Evolutionary conservation across 257 asterid genomes (phyloP).

Genomic region (Solanum clarkiae): DNA sequence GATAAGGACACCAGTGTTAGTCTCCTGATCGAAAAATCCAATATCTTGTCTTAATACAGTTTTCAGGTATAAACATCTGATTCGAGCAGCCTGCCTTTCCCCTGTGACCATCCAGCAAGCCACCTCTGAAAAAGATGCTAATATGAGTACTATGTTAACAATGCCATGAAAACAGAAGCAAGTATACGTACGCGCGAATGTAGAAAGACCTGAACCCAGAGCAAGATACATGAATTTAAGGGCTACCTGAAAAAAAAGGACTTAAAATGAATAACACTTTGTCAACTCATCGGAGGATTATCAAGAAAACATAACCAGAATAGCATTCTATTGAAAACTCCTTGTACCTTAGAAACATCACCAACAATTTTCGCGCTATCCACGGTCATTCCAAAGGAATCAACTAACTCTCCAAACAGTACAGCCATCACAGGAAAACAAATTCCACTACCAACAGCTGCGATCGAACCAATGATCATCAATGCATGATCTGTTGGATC

Average conservation of each 20-base stretch:
- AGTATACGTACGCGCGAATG: slow-evolving; percentile 48
- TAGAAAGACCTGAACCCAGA: slow-evolving; percentile 49
- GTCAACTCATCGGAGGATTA: background rate
- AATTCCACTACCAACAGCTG: slow-evolving; percentile 61
- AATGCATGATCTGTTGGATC: slow-evolving; percentile 43
- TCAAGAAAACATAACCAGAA: background rate
- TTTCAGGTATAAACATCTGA: slow-evolving; percentile 46
- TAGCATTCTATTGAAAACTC: background rate
- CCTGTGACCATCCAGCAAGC: slow-evolving; percentile 87
- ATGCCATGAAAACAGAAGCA: background rate
- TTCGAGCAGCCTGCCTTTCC: slow-evolving; percentile 80
- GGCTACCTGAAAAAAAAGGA: slow-evolving; percentile 24
- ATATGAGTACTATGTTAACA: background rate
- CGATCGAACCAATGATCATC: slow-evolving; percentile 53
- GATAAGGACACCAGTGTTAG: slow-evolving; percentile 65
- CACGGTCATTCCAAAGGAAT: slow-evolving; percentile 40
- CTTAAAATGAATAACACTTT: background rate
- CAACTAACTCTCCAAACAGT: slow-evolving; percentile 52
- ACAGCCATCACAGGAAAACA: slow-evolving; percentile 61
- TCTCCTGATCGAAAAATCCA: slow-evolving; percentile 69
- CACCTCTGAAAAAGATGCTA: slow-evolving; percentile 39
- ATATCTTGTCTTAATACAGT: slow-evolving; percentile 67
- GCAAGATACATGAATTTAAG: slow-evolving; percentile 62
- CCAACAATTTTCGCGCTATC: slow-evolving; percentile 12
- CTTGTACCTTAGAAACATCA: slow-evolving; percentile 40